These are phyloP conservation scores for Plenodomus lindquistii DNA, from an alignment of 2,329 filamentous ascomycete genomes.

Conservation along the genomic window DNA sequence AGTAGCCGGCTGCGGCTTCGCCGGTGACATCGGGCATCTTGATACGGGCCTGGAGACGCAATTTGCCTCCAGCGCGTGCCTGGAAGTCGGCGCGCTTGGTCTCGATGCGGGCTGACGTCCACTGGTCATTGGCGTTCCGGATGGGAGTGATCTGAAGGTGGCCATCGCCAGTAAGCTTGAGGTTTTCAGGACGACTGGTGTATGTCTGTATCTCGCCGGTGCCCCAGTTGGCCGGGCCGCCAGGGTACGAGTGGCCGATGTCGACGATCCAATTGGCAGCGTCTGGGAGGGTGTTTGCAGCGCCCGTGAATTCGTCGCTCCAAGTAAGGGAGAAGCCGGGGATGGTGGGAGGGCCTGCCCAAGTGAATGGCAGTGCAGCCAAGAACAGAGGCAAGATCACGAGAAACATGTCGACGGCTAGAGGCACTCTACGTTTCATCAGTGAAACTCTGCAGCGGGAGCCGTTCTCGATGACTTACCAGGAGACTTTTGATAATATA, in stretches of 20 bases:
- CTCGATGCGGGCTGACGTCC: slow-evolving; percentile 12
- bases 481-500: too few relatives aligned
- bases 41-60: slow-evolving; percentile 9
- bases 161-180: slow-evolving; percentile 6
- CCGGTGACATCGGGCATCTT: slow-evolving; percentile 10
- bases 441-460: too few relatives aligned
- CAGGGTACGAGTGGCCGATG: slow-evolving; percentile 7
- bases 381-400: too few relatives aligned
- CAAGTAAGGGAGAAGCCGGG: too few relatives aligned
- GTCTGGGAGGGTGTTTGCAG: slow-evolving; percentile 1
- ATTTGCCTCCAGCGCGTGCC: slow-evolving; percentile 2
- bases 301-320: slow-evolving; percentile 9
- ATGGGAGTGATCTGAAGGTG: slow-evolving; percentile 7
- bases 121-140: background rate
- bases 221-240: slow-evolving; percentile 8
- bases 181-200: slow-evolving; percentile 3
- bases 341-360: too few relatives aligned
- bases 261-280: slow-evolving; percentile 9
- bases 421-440: too few relatives aligned
- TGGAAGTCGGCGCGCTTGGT: slow-evolving; percentile 8
- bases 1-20: slow-evolving; percentile 3
- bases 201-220: slow-evolving; percentile 9
- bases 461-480: too few relatives aligned
- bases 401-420: too few relatives aligned
- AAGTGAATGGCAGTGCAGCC: too few relatives aligned